These are phyloP conservation scores for Lichenothelia convexa DNA, from an alignment of 495 filamentous ascomycete species.

Conservation along the genomic window DNA sequence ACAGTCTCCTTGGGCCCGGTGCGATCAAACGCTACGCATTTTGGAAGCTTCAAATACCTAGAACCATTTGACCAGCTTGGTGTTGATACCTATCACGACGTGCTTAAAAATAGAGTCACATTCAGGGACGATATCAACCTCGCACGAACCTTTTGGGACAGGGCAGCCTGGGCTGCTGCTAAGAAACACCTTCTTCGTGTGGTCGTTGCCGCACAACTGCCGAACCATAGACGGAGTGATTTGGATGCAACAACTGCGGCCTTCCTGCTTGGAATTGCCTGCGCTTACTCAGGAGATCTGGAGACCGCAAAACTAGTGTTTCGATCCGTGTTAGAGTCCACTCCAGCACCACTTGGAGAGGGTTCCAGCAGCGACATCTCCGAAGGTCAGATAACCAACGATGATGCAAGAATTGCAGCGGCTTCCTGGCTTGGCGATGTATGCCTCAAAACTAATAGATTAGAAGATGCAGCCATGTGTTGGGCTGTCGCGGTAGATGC, in stretches of 20 bases:
- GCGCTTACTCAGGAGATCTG: constrained; percentile 8
- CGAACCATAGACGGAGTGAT: not conserved
- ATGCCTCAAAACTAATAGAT: constrained; percentile 9
- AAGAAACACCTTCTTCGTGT: too few species aligned
- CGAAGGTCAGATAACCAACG: constrained; percentile 2
- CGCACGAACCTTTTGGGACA: too few species aligned
- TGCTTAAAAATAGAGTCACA: too few species aligned
- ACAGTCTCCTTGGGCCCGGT: not conserved
- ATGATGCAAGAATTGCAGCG: constrained; percentile 12
- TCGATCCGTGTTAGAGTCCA: constrained; percentile 3
- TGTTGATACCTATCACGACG: too few species aligned
- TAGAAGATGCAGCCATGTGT: constrained; percentile 8
- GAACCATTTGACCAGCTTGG: too few species aligned
- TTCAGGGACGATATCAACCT: too few species aligned
- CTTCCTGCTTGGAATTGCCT: constrained; percentile 6
- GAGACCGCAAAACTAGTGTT: constrained; percentile 7
- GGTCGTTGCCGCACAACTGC: too few species aligned
- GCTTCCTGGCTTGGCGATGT: constrained; percentile 12
- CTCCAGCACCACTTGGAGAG: too few species aligned
- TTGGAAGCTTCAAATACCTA: too few species aligned
- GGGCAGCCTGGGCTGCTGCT: too few species aligned
- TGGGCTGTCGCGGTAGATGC: constrained; percentile 8
- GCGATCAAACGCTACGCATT: too few species aligned
- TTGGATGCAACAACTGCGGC: not conserved
- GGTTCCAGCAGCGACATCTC: constrained; percentile 6